Evolutionary conservation across 225 moss, liverwort and hornwort species (phyloP), one percentile per base, ranked within the genome.

Genomic region (Pseudoscleropodium purum): DNA sequence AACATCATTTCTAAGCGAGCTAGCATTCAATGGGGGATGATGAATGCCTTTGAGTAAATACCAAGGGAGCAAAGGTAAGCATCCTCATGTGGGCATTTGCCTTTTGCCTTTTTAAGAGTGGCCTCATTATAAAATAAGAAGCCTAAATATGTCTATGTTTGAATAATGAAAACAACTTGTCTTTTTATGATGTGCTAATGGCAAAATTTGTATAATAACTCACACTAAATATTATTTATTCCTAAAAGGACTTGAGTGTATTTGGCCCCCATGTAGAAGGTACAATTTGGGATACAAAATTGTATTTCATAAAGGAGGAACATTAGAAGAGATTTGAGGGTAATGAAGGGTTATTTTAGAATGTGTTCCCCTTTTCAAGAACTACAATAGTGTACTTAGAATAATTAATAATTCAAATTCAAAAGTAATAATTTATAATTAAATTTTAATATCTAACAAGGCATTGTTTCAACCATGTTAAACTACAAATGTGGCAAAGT

Each of bases 21-120:
- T 39, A 24, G 4, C n/a, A n/a, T n/a, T 69, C 23, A 69, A n/a
- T n/a, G 23, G 23, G 1, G 6, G 23, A 69, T 69, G 69, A 23
- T n/a, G 69, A n/a, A 24, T 24, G 70, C 24, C 13, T 69, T 70
- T 24, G 7, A 70, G 4, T 13, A 7, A 13, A 39, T n/a, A 39
- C 39, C 11, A 70, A 39, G 2, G 25, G 5, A 70, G 0, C 13
- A 70, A 39, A 70, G 25, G 14, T 5, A 39, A 8, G 0, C 4
- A 1, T 2, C 14, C 0, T n/a, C 1, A 0, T 69, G 3, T 69
- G 1, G 24, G 7, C 24, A 70, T n/a, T 7, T 2, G 0, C 23
- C 68, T n/a, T n/a, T 37, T 37, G 37, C 4, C 21, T 21, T 12
- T 1, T 68, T 12, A 67, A 6, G 12, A 68, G 11, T 68, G 19